These are phyloP conservation scores for Penicillium riverlandense DNA, from an alignment of 495 filamentous ascomycete genomes.

Conservation along the genomic window DNA sequence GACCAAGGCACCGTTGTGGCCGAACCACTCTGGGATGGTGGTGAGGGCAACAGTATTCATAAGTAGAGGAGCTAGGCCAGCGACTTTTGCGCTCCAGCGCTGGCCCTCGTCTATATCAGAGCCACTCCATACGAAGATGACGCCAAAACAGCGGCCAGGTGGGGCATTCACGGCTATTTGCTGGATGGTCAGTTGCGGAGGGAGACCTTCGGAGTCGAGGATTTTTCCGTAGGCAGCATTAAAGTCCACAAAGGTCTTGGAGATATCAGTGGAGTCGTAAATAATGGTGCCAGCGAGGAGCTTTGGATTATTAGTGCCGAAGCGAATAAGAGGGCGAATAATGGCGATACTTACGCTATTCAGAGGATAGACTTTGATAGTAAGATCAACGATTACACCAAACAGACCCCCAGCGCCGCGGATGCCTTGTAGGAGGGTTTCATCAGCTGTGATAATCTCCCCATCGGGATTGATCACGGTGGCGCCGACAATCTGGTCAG, in stretches of 20 bases:
- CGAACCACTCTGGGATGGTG: conserved; percentile 13
- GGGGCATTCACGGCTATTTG: conserved; percentile 18
- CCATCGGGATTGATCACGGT: conserved; percentile 29
- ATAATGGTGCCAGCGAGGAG: conserved; percentile 26
- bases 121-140: conserved; percentile 24
- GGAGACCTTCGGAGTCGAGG: conserved; percentile 8
- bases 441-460: conserved; percentile 23
- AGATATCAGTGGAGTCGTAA: conserved; percentile 21
- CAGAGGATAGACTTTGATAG: conserved; percentile 28
- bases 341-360: conserved; percentile 15
- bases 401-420: conserved; percentile 32
- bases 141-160: conserved; percentile 11
- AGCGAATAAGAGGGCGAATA: background rate
- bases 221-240: conserved; percentile 16
- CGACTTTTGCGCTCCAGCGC: conserved; percentile 22
- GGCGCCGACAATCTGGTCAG: conserved; percentile 34
- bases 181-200: conserved; percentile 18
- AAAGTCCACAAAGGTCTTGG: conserved; percentile 10
- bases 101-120: conserved; percentile 17
- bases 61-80: conserved; percentile 11
- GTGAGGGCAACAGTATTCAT: conserved; percentile 23
- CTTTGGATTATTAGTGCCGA: conserved; percentile 4
- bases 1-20: conserved; percentile 6
- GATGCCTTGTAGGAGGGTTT: conserved; percentile 23
- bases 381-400: conserved; percentile 34